Evolutionary conservation across 2,329 filamentous ascomycete genomes (phyloP), one percentile per base, ranked within the genome.

Genomic region (Atkinsonella hypoxylon): DNA sequence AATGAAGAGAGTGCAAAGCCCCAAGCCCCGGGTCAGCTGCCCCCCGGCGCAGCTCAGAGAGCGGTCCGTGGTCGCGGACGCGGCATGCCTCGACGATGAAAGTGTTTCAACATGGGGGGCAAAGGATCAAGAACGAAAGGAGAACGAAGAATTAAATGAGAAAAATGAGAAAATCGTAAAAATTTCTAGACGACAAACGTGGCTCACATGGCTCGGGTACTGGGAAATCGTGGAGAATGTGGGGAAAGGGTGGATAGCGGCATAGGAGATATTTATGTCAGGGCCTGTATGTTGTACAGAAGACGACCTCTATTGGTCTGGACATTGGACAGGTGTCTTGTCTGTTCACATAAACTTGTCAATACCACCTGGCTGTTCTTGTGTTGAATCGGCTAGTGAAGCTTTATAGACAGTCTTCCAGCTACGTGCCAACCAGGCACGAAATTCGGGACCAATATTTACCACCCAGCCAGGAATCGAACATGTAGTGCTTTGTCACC

Each of bases 1-100:
- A 98, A 98, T 70, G 89, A 98, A 74, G 90, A 97, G 74, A 95
- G 88, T 62, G 79, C 83, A 60, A 76, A 82, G 67, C 86, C 90
- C 22, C 87, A 95, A 68, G 89, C 82, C 9, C 91, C 91, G 0
- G 78, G 81, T 51, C 77, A 86, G 67, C 78, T 90, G 58, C 87
- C 86, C 4, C 83, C 84, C 1, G 87, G 86, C 58, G 90, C 91
- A 20, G 90, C 91, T 11, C 91, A 97, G 74, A 78, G 91, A 62
- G 91, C 89, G 41, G 71, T 97, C 58, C 79, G 90, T 55, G 87
- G 86, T 53, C 76, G 89, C 59, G 89, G 90, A 56, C 82, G 89
- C 51, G 89, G 89, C 36, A 93, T 97, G 89, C 91, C 93, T 26
- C 81, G 87, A 68, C 78, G 87, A 74, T 91, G 76, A 62, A 46